A percentile compares a stretch with the other conserved stretches of the same genome.
These are phyloP conservation scores for Pythium plurisporium DNA, from an alignment of 352 stramenopile genomes.

Conservation along the genomic window DNA sequence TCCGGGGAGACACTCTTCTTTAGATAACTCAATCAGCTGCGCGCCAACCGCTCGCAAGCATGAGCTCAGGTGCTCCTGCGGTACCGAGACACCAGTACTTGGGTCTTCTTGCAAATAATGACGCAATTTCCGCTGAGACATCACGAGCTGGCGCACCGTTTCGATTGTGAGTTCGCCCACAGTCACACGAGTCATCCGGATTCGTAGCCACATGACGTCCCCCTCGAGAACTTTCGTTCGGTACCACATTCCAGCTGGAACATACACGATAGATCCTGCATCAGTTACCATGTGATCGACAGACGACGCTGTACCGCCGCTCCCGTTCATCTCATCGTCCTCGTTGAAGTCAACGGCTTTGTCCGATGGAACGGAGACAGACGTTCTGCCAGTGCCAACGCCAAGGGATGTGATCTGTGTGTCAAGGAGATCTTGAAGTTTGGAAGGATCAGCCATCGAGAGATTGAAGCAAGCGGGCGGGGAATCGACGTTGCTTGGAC, in stretches of 20 bases:
- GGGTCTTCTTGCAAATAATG: no score
- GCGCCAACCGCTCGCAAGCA: neutral
- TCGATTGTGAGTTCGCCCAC: conserved; percentile 25
- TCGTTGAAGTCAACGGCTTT: conserved; percentile 22
- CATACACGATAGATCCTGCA: conserved; percentile 45
- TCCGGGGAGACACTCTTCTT: conserved; percentile 5
- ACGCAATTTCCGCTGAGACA: no score
- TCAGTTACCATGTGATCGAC: conserved; percentile 16
- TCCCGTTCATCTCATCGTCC: conserved; percentile 9
- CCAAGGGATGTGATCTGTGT: neutral
- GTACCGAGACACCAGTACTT: neutral
- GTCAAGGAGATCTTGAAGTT: neutral
- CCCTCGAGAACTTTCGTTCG: conserved; percentile 18
- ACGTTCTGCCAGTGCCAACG: neutral
- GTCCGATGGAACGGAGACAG: neutral
- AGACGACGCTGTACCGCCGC: neutral
- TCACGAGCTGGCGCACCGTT: conserved; percentile 30
- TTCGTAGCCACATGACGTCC: conserved; percentile 35
- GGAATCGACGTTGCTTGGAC: conserved; percentile 14
- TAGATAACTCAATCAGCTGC: conserved; percentile 1
- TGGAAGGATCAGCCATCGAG: neutral
- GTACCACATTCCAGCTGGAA: conserved; percentile 52
- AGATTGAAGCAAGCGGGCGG: conserved; percentile 30
- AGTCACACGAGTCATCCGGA: conserved; percentile 28
- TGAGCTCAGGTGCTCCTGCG: neutral